Base-by-base conservation (phyloP, 169 alveolate species). In the Sarcocystis neurona region DNA sequence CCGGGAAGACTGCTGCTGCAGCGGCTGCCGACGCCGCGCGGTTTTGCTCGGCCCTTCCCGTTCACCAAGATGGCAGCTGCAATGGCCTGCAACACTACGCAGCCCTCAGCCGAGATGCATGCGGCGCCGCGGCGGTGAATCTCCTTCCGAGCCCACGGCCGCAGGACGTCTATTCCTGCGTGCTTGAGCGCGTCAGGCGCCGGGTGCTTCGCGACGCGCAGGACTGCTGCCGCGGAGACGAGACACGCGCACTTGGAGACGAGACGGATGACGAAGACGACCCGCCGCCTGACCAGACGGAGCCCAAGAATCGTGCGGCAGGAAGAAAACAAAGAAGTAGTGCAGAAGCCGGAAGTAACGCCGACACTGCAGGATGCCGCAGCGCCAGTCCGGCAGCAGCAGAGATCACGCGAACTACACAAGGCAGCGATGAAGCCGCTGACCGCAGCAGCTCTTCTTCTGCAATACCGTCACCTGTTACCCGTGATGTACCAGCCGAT, bases 41-140 rank as follows among this genome's bases (percentile, higher is more conserved):
- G 44, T 96, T 95, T 92, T 60, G 92, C 85, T 95, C 98, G 63
- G 92, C 92, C 78, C 87, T 96, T 66, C 99, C 99, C n/a, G 95
- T 98, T 0, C 99, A 98, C 92, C 98, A 97, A 82, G 99, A 98
- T 92, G 99, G 99, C 20, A 96, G 98, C 23, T 98, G 99, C 93
- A 98, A 98, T 84, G 99, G 99, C 30, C 93, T 98, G 88, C 97
- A 98, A 93, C 99, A 96, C 94, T 97, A 97, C 92, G 93, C 93
- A 8, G 99, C 99, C 0, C 88, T 98, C 56, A 99, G 99, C 41
- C 92, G 99, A 90, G 99, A 98, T 90, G 92, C 93, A 53, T 95
- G 96, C 47, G 99, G 99, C 44, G 99, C 98, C 4, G 85, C 94
- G 32, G 97, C 98, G 63, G 99, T 98, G 18, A 98, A 97, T 86